Evolutionary conservation across 169 alveolate genomes (phyloP).

Genomic region (Cryptosporidium ryanae): DNA sequence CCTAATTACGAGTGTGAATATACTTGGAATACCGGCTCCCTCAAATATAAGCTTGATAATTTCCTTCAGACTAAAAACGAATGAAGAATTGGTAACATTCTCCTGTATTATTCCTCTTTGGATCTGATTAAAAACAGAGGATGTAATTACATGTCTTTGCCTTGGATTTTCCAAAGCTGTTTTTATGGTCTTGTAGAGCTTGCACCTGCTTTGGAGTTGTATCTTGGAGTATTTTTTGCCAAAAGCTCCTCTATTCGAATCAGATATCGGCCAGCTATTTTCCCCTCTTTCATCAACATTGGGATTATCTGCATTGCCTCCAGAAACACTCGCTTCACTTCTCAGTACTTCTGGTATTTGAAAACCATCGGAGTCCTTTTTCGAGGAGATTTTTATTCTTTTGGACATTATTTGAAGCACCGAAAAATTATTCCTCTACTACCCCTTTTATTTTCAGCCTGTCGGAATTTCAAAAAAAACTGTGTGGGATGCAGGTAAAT

Average conservation of each 20-base stretch:
- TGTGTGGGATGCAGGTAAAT: slow-evolving; percentile 1
- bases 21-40: slow-evolving; percentile 67
- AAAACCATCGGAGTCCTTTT: slow-evolving; percentile 54
- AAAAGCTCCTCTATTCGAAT: background rate
- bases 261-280: slow-evolving; percentile 37
- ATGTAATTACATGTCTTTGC: slow-evolving; percentile 12
- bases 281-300: background rate
- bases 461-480: background rate
- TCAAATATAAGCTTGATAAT: slow-evolving; percentile 36
- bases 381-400: slow-evolving; percentile 20
- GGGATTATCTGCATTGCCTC: background rate
- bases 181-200: slow-evolving; percentile 31
- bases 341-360: slow-evolving; percentile 54
- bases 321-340: background rate
- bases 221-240: slow-evolving; percentile 26
- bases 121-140: slow-evolving; percentile 38
- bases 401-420: slow-evolving; percentile 13
- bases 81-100: slow-evolving; percentile 16
- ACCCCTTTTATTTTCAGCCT: too few relatives aligned
- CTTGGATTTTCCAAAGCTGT: slow-evolving; percentile 51
- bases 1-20: slow-evolving; percentile 12
- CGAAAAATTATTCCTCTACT: too few relatives aligned
- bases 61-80: slow-evolving; percentile 40
- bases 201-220: slow-evolving; percentile 59
- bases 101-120: slow-evolving; percentile 5